Base-by-base conservation (phyloP, 2,329 filamentous ascomycete species). In the Stagonosporopsis tanaceti region DNA sequence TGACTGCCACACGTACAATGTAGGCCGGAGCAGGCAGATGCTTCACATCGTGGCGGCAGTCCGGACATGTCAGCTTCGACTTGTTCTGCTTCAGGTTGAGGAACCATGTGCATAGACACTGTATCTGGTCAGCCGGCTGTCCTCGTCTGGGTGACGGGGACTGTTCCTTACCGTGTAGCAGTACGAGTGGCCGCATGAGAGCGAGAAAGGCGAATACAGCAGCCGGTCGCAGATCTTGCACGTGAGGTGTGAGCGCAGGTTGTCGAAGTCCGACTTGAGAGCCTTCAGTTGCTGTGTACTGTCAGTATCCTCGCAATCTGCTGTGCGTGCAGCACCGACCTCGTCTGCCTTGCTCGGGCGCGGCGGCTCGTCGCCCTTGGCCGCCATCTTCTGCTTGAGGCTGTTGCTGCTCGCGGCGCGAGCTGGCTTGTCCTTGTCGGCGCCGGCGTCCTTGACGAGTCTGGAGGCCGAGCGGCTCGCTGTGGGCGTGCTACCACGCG, bases 191-290 rank as follows among this genome's bases (percentile, higher is more conserved):
- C 88, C 88, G 66, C 88, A 91, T 20, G 20, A 20, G 20, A 6
- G 81, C 81, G 50, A 90, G 75, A 86, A 91, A 2, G 88, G 88
- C 73, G 90, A 87, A 75, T 89, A 90, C 47, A 90, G 81, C 46
- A 88, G 82, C 53, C 85, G 83, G 63, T 89, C 84, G 74, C 88
- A 91, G 61, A 91, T 87, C 62, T 87, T 87, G 77, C 88, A 91
- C 55, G 86, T 87, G 65, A 89, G 78, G 30, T 88, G 79, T 28
- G 76, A 77, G 62, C 87, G 82, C 60, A 90, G 83, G 64, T 83
- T 81, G 65, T 87, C 82, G 42, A 90, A 82, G 72, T 89, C 86
- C 42, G 78, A 62, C 59, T 67, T 70, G 50, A 78, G 67, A n/a
- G 67, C 60, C 58, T 74, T 74, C 39, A 79, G 72, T 53, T 78